A percentile compares a stretch with the other conserved stretches of the same genome.
Evolutionary conservation across 306 rosid genomes (phyloP).

Genomic region (Gleditsia sinensis): DNA sequence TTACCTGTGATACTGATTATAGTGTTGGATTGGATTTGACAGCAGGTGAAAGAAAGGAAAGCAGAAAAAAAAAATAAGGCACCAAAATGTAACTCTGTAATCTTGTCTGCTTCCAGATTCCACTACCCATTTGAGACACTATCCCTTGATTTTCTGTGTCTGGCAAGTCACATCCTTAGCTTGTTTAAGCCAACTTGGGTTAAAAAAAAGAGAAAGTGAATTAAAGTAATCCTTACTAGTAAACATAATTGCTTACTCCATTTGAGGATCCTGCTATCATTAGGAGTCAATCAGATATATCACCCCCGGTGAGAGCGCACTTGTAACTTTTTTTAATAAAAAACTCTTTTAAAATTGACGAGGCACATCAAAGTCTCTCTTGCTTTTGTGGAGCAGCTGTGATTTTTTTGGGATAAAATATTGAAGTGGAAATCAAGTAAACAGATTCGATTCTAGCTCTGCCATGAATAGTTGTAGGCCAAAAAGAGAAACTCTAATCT

Average conservation of each 20-base stretch:
- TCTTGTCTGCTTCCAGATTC: slow-evolving; percentile 20
- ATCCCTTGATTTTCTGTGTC: slow-evolving; percentile 9
- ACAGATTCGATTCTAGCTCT: slow-evolving; percentile 27
- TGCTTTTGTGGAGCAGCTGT: slow-evolving; percentile 18
- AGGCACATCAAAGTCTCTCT: background rate
- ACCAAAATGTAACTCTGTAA: slow-evolving; percentile 2
- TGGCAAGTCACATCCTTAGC: background rate
- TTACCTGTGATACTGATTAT: slow-evolving; percentile 9
- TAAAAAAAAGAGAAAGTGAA: background rate
- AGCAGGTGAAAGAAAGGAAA: slow-evolving; percentile 14
- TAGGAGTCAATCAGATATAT: background rate
- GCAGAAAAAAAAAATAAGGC: background rate
- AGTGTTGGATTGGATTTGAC: slow-evolving; percentile 26
- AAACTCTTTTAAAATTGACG: background rate
- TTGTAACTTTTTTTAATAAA: too few species aligned
- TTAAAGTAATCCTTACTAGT: background rate
- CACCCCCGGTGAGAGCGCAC: background rate
- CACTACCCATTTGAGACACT: background rate
- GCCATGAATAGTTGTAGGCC: slow-evolving; percentile 27
- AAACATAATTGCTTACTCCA: background rate
- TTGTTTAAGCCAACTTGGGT: background rate
- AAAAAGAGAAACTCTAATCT: slow-evolving; percentile 22
- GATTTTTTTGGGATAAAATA: slow-evolving; percentile 14
- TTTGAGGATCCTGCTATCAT: slow-evolving; percentile 9
- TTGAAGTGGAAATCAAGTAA: slow-evolving; percentile 35